Base-by-base conservation (phyloP, 768 basidiomycete genomes). In the Tulasnella sp. region DNA sequence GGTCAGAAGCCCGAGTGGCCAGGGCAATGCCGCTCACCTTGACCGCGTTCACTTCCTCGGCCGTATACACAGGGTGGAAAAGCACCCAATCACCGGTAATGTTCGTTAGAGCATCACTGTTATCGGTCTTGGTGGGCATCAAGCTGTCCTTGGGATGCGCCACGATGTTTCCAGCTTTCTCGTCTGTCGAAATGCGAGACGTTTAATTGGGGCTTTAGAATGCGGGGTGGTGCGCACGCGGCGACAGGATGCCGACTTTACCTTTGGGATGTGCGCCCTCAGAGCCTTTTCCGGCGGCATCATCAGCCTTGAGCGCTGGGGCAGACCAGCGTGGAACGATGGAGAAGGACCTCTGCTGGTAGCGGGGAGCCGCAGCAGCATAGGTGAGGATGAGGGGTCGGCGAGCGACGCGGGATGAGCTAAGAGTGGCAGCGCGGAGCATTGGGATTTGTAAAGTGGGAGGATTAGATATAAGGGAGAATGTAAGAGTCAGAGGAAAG, bases 61-160 rank as follows among this genome's bases (percentile, higher is more conserved):
- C 85, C 8, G 93, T 91, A 85, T 98, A 98, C 1, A 97, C 96
- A 0, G 97, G 97, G 84, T 97, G 95, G 84, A 96, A 95, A 1
- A 98, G 87, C 16, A 97, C 95, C 95, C 96, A 98, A 12, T 84
- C 81, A 28, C 85, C 86, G 40, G 64, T 79, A 42, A 80, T 20
- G 60, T 24, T 64, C 5, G 60, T 31, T 24, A 64, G 24, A 64
- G 60, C 60, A 12, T 18, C 7, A n/a, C n/a, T 64, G 14, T 64
- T 28, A 64, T 64, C 60, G 28, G n/a, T n/a, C 14, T 64, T 64
- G n/a, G 31, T 12, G 28, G 60, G 60, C n/a, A 64, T 64, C 60
- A 64, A 64, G 22, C 2, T 64, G 60, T 64, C 60, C 12, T 31
- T 64, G 22, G 60, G 60, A 31, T 64, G 60, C 28, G 60, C 28